A percentile compares a stretch with the other conserved stretches of the same genome.
Evolutionary conservation across 345 rosid species (phyloP).

Genomic region (Eucalyptus pauciflora): DNA sequence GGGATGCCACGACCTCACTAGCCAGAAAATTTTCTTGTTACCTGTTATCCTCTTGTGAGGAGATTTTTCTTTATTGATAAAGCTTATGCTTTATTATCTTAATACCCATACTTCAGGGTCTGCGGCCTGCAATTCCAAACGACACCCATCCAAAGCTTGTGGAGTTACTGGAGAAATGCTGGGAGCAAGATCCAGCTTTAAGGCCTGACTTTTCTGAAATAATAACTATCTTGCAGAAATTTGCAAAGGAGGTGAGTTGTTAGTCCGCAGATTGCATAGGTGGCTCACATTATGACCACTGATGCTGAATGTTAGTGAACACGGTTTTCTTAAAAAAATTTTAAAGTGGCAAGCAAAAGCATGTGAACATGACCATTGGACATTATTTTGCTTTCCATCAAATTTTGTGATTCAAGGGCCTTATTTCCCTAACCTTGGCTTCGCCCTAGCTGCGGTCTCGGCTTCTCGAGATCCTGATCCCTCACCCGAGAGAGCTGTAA

Average conservation of each 20-base stretch:
- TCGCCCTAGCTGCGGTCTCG: background rate
- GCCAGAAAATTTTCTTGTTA: background rate
- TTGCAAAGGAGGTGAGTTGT: slow-evolving; percentile 61
- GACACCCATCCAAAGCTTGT: slow-evolving; percentile 47
- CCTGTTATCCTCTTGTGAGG: background rate
- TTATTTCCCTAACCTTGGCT: background rate
- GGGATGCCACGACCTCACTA: background rate
- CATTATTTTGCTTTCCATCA: background rate
- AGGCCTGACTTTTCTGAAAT: slow-evolving; percentile 92
- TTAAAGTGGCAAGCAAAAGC: background rate
- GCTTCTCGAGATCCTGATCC: background rate
- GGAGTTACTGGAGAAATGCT: slow-evolving; percentile 62
- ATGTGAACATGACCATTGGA: background rate
- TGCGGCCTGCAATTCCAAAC: slow-evolving; percentile 78
- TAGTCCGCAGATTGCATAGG: background rate
- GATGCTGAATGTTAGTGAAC: background rate
- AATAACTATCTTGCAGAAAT: slow-evolving; percentile 45
- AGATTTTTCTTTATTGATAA: background rate
- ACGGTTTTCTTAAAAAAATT: background rate
- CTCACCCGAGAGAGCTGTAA: background rate
- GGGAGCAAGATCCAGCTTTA: slow-evolving; percentile 81
- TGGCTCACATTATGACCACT: background rate
- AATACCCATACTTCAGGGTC: slow-evolving; percentile 24
- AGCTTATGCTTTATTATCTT: background rate
- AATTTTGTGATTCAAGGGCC: background rate